These are phyloP conservation scores for Boletus fagicola DNA, from an alignment of 768 basidiomycete genomes.

Conservation along the genomic window DNA sequence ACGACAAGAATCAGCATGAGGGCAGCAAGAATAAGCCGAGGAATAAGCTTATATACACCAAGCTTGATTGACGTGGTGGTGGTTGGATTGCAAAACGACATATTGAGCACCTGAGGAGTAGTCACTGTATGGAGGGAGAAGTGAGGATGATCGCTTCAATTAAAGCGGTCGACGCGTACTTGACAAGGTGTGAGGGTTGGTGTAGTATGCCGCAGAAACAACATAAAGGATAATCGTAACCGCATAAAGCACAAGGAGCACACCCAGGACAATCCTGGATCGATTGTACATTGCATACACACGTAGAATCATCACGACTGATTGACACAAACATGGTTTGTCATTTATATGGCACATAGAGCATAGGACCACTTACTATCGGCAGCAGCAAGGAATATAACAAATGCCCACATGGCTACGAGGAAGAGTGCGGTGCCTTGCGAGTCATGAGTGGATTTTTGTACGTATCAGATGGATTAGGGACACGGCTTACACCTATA, in stretches of 20 bases:
- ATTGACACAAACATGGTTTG: background rate
- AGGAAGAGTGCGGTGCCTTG: slow-evolving; percentile 12
- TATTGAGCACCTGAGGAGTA: background rate
- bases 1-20: slow-evolving; percentile 13
- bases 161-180: too few species aligned
- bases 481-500: slow-evolving; percentile 16
- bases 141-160: background rate
- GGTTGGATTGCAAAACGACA: slow-evolving; percentile 7
- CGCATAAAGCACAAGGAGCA: too few species aligned
- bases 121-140: slow-evolving; percentile 7
- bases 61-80: background rate
- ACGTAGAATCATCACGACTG: slow-evolving; percentile 28
- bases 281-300: too few species aligned
- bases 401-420: background rate
- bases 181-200: slow-evolving; percentile 4
- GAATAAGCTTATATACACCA: slow-evolving; percentile 10
- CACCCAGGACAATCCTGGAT: too few species aligned
- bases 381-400: slow-evolving; percentile 14
- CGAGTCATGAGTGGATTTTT: background rate
- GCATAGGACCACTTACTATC: slow-evolving; percentile 17
- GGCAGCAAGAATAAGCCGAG: slow-evolving; percentile 12
- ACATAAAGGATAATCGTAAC: too few species aligned
- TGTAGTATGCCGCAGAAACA: background rate
- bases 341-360: background rate
- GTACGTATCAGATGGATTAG: background rate